Percentiles rank a stretch among this genome's conserved stretches.
phyloP scores from a whole-genome alignment of 2,329 filamentous ascomycete species.

The Exophiala calicioides region DNA sequence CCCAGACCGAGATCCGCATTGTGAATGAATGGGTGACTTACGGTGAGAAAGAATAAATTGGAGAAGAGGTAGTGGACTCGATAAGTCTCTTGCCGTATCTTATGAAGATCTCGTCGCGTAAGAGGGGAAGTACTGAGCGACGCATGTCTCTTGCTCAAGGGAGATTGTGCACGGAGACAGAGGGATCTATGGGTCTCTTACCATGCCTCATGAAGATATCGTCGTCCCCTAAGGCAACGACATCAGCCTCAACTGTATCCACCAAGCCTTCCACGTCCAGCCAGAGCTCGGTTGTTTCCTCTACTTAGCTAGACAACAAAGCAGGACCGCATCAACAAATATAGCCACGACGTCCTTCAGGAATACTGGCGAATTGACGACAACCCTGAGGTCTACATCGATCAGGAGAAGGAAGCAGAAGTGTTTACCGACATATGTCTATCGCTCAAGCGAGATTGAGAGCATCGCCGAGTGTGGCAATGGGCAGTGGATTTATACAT shows the following conservation, averaged over 20 bases:
- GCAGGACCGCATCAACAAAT: no score
- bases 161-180: background rate
- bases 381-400: no score
- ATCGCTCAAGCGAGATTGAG: background rate
- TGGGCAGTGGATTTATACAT: background rate
- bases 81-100: background rate
- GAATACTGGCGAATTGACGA: no score
- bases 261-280: no score
- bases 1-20: background rate
- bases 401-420: no score
- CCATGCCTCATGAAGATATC: no score
- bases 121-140: background rate
- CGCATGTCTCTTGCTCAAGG: background rate
- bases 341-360: no score
- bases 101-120: background rate
- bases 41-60: background rate
- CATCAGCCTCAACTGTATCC: no score
- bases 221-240: no score
- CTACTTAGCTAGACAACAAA: no score
- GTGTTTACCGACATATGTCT: background rate
- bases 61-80: background rate
- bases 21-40: slow-evolving; percentile 1
- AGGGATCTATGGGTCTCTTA: background rate
- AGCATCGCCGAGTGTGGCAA: background rate
- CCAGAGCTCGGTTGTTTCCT: no score